phyloP scores from a whole-genome alignment of 768 basidiomycete genomes.

The Lactarius hatsudake region DNA sequence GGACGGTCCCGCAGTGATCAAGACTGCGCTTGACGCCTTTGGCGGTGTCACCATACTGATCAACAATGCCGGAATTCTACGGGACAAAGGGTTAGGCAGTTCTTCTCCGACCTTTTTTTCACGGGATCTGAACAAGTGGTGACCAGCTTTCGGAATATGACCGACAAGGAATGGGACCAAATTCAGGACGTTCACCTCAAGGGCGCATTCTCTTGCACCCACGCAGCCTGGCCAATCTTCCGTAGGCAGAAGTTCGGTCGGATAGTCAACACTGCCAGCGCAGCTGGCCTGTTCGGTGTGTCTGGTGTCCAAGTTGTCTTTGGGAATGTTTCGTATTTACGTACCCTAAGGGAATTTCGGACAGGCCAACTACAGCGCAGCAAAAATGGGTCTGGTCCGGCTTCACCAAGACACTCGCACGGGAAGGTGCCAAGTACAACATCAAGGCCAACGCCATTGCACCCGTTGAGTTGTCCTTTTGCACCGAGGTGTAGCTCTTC shows the following conservation, averaged over 20 bases:
- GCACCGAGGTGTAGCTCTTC: neutral
- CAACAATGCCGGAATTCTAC: slow-evolving; percentile 92
- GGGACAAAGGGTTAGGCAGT: slow-evolving; percentile 67
- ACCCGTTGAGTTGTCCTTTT: slow-evolving; percentile 54
- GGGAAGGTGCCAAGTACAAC: slow-evolving; percentile 88
- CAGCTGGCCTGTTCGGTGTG: slow-evolving; percentile 87
- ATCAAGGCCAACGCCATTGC: slow-evolving; percentile 88
- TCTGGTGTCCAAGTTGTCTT: neutral
- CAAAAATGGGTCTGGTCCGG: slow-evolving; percentile 92
- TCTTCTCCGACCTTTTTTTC: neutral
- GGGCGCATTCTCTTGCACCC: slow-evolving; percentile 88
- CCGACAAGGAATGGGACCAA: slow-evolving; percentile 91
- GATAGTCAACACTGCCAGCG: slow-evolving; percentile 91
- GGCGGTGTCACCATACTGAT: slow-evolving; percentile 84
- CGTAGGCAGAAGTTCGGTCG: slow-evolving; percentile 93
- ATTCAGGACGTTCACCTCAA: slow-evolving; percentile 89
- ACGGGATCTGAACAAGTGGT: neutral
- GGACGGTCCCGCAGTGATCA: slow-evolving; percentile 83
- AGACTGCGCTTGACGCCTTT: slow-evolving; percentile 81
- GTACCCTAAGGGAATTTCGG: slow-evolving; percentile 77
- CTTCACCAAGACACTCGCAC: slow-evolving; percentile 90
- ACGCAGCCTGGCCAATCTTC: slow-evolving; percentile 95
- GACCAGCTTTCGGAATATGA: slow-evolving; percentile 91
- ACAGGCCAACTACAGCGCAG: slow-evolving; percentile 96
- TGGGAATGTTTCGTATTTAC: neutral